Conservation (phyloP, 371 early-diverging fungal genomes). For the Fennellomyces sp. region DNA sequence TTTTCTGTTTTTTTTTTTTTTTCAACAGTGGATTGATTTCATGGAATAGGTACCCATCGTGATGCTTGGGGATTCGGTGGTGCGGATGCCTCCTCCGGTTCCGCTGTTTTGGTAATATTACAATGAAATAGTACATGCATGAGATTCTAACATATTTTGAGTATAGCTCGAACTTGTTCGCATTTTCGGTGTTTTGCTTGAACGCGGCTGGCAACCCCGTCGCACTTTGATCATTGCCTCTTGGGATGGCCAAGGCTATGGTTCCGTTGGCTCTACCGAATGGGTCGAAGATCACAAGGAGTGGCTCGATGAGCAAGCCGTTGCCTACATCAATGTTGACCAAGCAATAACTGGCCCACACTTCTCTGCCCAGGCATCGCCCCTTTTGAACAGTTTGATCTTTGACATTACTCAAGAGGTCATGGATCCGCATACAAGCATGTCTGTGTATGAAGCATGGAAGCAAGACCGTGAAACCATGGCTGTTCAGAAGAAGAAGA, state of each 20-base stretch:
- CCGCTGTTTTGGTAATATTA: constrained; percentile 53
- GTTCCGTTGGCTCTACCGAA: constrained; percentile 69
- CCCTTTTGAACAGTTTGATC: constrained; percentile 50
- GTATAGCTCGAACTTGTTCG: constrained; percentile 59
- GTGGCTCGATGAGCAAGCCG: constrained; percentile 54
- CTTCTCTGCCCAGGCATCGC: constrained; percentile 56
- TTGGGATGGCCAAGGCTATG: constrained; percentile 76
- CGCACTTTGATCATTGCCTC: constrained; percentile 67
- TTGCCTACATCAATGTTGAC: constrained; percentile 68
- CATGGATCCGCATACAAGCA: constrained; percentile 49
- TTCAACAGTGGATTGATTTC: background rate
- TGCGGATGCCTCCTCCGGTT: constrained; percentile 64
- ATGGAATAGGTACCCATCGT: constrained; percentile 57
- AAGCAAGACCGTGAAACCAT: constrained; percentile 10
- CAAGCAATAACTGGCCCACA: constrained; percentile 51
- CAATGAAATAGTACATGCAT: background rate
- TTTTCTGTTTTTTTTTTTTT: background rate
- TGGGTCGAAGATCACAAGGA: constrained; percentile 68
- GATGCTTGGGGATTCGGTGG: constrained; percentile 71
- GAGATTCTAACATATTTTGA: background rate
- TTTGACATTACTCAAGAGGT: constrained; percentile 53
- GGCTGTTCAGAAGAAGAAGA: background rate
- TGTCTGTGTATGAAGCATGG: constrained; percentile 60
- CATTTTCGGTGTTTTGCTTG: constrained; percentile 53
- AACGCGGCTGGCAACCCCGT: constrained; percentile 69